phyloP scores from a whole-genome alignment of 2,329 filamentous ascomycete species.

The Talaromyces sp. region DNA sequence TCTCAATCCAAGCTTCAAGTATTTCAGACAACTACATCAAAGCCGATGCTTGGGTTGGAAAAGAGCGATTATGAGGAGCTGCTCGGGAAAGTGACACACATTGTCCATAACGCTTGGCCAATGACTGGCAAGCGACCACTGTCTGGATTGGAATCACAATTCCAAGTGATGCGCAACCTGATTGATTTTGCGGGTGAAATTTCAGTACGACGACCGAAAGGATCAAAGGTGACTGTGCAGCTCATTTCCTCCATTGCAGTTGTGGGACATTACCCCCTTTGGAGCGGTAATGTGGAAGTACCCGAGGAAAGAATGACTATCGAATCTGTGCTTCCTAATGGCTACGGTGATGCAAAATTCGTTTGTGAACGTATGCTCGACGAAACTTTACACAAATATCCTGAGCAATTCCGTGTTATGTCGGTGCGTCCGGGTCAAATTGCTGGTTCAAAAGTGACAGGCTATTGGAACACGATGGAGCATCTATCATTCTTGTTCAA shows the following conservation, averaged over 20 bases:
- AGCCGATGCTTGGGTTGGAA: conserved; percentile 48
- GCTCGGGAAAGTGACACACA: conserved; percentile 43
- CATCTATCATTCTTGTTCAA: conserved; percentile 52
- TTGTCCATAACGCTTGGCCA: conserved; percentile 37
- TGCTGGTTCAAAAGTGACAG: conserved; percentile 47
- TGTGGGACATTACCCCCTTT: conserved; percentile 34
- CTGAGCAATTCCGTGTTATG: conserved; percentile 43
- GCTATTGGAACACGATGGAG: conserved; percentile 55
- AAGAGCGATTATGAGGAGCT: conserved; percentile 38
- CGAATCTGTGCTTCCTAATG: conserved; percentile 42
- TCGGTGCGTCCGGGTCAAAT: conserved; percentile 52
- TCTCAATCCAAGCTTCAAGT: conserved; percentile 43
- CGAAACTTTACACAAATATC: conserved; percentile 45
- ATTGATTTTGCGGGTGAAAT: conserved; percentile 44
- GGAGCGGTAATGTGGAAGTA: conserved; percentile 30
- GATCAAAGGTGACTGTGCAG: conserved; percentile 34
- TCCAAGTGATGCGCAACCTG: conserved; percentile 49
- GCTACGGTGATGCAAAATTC: conserved; percentile 54
- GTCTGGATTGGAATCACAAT: conserved; percentile 26
- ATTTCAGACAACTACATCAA: conserved; percentile 48
- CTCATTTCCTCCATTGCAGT: conserved; percentile 44
- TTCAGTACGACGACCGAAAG: conserved; percentile 19
- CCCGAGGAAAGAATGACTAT: conserved; percentile 45
- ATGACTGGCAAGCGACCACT: conserved; percentile 25
- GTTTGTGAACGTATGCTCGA: conserved; percentile 51